Conservation (phyloP, 2,329 filamentous ascomycete genomes). For the Immersiporthe knoxdaviesiana region DNA sequence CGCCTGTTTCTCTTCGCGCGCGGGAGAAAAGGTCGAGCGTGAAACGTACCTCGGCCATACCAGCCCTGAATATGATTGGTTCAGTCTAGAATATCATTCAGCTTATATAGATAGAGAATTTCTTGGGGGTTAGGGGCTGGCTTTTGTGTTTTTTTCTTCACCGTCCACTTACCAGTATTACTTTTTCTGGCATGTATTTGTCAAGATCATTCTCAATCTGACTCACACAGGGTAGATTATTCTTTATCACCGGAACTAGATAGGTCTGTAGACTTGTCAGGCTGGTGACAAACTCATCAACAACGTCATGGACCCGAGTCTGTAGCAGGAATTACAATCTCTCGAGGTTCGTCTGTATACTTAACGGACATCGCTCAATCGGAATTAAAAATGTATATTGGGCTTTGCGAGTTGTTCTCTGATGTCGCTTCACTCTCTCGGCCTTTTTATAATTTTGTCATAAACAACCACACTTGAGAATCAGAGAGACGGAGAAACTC, state of each 20-base stretch:
- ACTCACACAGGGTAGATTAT: too few species aligned
- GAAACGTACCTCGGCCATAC: slow-evolving; percentile 29
- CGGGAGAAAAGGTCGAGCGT: slow-evolving; percentile 17
- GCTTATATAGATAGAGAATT: neutral
- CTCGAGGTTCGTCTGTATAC: neutral
- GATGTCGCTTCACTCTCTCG: neutral
- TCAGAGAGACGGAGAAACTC: neutral
- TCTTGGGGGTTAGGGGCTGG: neutral
- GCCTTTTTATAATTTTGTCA: neutral
- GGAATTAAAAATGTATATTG: neutral
- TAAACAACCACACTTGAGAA: neutral
- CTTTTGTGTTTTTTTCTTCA: neutral
- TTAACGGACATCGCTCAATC: neutral
- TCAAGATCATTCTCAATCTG: too few species aligned
- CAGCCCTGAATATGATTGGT: slow-evolving; percentile 24
- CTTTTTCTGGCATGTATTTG: neutral
- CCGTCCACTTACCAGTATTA: too few species aligned
- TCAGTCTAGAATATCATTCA: neutral
- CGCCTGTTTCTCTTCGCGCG: neutral
- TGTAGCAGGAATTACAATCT: neutral
- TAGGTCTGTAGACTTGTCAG: neutral
- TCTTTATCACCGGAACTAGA: too few species aligned
- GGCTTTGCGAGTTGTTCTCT: too few species aligned
- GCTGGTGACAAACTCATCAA: too few species aligned
- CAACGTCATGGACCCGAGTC: neutral